phyloP scores from a whole-genome alignment of 2,329 filamentous ascomycete species.

The Periconia sp. region DNA sequence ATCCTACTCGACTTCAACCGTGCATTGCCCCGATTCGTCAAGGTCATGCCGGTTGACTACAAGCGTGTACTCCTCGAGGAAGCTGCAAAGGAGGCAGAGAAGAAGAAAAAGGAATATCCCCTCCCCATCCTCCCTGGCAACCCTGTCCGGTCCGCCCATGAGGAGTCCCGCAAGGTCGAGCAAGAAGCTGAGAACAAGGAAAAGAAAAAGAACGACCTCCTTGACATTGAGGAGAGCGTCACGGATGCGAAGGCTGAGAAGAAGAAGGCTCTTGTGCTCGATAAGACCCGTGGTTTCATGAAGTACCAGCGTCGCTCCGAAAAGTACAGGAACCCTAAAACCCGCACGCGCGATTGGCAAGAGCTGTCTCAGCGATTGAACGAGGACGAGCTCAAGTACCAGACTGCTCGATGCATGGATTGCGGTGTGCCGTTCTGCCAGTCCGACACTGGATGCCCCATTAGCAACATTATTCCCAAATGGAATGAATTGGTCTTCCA shows the following conservation, averaged over 20 bases:
- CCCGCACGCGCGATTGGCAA: slow-evolving; percentile 89
- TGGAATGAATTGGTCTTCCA: slow-evolving; percentile 80
- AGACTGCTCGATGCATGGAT: slow-evolving; percentile 97
- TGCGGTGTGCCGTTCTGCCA: slow-evolving; percentile 98
- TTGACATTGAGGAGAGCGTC: slow-evolving; percentile 90
- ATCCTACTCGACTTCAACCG: slow-evolving; percentile 95
- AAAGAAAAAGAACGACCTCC: slow-evolving; percentile 71
- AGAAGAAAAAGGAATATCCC: slow-evolving; percentile 83
- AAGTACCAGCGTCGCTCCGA: slow-evolving; percentile 91
- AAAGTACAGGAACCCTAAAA: slow-evolving; percentile 87
- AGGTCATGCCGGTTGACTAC: slow-evolving; percentile 93
- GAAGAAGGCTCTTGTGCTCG: slow-evolving; percentile 89
- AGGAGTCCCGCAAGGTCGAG: slow-evolving; percentile 60
- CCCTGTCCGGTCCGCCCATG: slow-evolving; percentile 59
- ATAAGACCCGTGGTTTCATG: slow-evolving; percentile 98
- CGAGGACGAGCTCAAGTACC: slow-evolving; percentile 95
- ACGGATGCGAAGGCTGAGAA: slow-evolving; percentile 85
- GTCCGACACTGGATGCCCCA: slow-evolving; percentile 93
- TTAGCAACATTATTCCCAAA: slow-evolving; percentile 97
- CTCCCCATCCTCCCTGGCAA: slow-evolving; percentile 77
- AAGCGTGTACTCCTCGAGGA: slow-evolving; percentile 90
- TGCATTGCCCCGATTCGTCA: slow-evolving; percentile 87
- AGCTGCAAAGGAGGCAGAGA: slow-evolving; percentile 81
- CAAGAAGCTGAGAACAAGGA: slow-evolving; percentile 67
- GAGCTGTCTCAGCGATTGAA: slow-evolving; percentile 87